Evolutionary conservation across 1,139 yeast species (phyloP), one percentile per base, ranked within the genome.

Genomic region (Debaryomycetaceae sp.): DNA sequence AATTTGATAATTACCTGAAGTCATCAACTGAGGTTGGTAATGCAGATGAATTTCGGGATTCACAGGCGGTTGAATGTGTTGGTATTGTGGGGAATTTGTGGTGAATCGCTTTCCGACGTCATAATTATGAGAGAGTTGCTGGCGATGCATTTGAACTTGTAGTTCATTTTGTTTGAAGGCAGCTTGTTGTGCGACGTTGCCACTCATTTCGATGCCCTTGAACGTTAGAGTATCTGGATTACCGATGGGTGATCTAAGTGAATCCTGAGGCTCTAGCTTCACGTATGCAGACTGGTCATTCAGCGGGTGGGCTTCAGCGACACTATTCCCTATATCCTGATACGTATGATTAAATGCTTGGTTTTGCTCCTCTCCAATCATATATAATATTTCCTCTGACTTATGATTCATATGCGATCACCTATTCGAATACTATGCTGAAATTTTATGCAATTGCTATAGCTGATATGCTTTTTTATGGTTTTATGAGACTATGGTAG

Each of bases 191-290:
- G 37, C n/a, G 3, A 23, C 11, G 6, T 34, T 37, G 11, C 31
- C n/a, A 5, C 20, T 6, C 11, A 13, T 37, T 5, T 13, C 24
- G 6, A 36, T 17, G 24, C 34, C 34, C 30, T 46, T 42, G 33
- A 30, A 44, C 35, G 42, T 41, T 23, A 43, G 39, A 30, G 47
- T 42, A 20, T 42, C 42, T 34, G 46, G 45, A 36, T 46, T 47
- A 40, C 42, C 42, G 14, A 48, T 48, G 7, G 53, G 53, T 24
- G 49, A 43, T 14, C 53, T 51, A 38, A 49, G 39, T 6, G 39
- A 30, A 7, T 41, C 47, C 20, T 46, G 46, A 8, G 44, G 42
- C 34, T 49, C 45, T 7, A 8, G 42, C 44, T 43, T 46, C 24
- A 39, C 42, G 37, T 34, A 45, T 14, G 43, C 37, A 41, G 41